Evolutionary conservation across 306 rosid genomes (phyloP), one percentile per base, ranked within the genome.

Genomic region (Cyclanthera cordifolia): DNA sequence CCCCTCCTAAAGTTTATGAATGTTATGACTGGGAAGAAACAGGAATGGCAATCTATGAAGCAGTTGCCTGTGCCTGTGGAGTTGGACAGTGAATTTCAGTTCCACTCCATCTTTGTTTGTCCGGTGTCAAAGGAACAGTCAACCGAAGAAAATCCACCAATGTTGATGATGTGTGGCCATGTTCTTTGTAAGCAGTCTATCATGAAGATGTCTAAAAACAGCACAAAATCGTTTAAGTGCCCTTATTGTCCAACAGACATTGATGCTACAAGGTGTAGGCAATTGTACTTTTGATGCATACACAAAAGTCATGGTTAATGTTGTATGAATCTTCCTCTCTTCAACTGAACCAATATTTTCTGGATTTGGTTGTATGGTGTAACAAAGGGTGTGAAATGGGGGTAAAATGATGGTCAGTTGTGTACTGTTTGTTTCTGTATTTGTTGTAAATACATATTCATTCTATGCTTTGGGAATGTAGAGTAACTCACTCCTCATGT

Each of bases 61-160:
- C 91, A 87, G 72, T 77, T 93, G 77, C 95, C 96, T 0, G 86
- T 89, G 39, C 96, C 91, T 0, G 90, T 93, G 34, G 94, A 90
- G 83, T 76, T 93, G 75, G 94, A 79, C 54, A 58, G 67, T 6
- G 87, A 90, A 73, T 88, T 87, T 73, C 99, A 93, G 78, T 93
- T 87, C 82, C 99, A 90, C 82, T 90, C 99, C 41, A 67, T 90
- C 59, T 93, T 93, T 78, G 96, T 93, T 39, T 93, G 99, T 67
- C 99, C 99, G 0, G 99, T 93, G 69, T 89, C 99, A 2, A 93
- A 90, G 84, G 96, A 89, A 78, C 90, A 86, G 76, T 79, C 99
- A 1, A 86, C 91, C 0, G 96, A 86, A 1, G 95, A 93, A 49
- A 93, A 93, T 76, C 95, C 96, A 16, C 91, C 99, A 11, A 89